Evolutionary conservation across 2,329 filamentous ascomycete species (phyloP).

Genomic region (Lachnellula occidentalis): DNA sequence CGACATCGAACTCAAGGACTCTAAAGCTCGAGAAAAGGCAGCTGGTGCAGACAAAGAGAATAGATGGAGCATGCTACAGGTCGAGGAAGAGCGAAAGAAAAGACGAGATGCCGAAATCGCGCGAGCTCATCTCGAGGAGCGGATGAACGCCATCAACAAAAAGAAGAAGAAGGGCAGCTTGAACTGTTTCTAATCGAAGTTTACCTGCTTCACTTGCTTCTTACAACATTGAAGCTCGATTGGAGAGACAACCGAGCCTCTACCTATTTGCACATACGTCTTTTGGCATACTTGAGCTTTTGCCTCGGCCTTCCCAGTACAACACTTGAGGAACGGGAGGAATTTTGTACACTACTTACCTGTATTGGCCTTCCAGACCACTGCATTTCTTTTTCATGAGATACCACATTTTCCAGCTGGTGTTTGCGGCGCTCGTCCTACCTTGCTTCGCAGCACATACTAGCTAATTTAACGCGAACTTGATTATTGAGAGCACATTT

Average conservation of each 20-base stretch:
- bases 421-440: slow-evolving; percentile 11
- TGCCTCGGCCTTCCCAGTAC: slow-evolving; percentile 13
- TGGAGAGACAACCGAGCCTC: not conserved
- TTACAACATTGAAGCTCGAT: not conserved
- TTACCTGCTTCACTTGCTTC: not conserved
- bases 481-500: not conserved
- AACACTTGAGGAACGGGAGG: slow-evolving; percentile 9
- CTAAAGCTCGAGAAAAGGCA: slow-evolving; percentile 39
- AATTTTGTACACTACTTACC: slow-evolving; percentile 17
- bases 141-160: slow-evolving; percentile 84
- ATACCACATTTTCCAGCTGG: slow-evolving; percentile 15
- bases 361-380: slow-evolving; percentile 13
- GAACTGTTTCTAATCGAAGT: slow-evolving; percentile 68
- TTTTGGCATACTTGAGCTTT: slow-evolving; percentile 10
- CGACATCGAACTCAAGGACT: slow-evolving; percentile 44
- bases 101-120: slow-evolving; percentile 85
- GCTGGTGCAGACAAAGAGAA: slow-evolving; percentile 33
- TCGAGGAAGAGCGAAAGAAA: slow-evolving; percentile 95
- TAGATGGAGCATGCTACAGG: slow-evolving; percentile 73
- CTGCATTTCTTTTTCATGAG: slow-evolving; percentile 13
- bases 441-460: not conserved
- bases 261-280: slow-evolving; percentile 10
- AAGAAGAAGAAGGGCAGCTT: slow-evolving; percentile 83
- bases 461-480: not conserved
- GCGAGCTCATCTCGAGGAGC: slow-evolving; percentile 81